These are phyloP conservation scores for Cytospora piceicola DNA, from an alignment of 2,329 filamentous ascomycete genomes.

Conservation along the genomic window DNA sequence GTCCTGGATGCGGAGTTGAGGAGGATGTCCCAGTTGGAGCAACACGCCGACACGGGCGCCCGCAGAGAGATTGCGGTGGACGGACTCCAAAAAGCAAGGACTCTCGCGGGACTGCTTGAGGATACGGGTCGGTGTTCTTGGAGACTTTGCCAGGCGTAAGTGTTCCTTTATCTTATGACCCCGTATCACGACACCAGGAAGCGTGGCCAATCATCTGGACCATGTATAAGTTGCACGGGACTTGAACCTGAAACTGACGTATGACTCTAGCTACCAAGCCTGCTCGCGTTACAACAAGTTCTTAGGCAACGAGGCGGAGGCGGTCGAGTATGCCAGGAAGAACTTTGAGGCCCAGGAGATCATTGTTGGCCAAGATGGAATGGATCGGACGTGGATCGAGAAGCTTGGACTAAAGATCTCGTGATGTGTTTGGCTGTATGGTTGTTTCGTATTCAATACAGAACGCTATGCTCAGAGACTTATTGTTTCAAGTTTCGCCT, in stretches of 20 bases:
- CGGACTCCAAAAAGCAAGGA: neutral
- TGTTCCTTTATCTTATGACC: neutral
- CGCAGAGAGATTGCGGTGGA: neutral
- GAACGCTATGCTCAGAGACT: neutral
- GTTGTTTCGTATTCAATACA: too few relatives aligned
- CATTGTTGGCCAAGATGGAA: conserved; percentile 1
- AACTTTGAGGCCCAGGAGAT: conserved; percentile 2
- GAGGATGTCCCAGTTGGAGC: too few relatives aligned
- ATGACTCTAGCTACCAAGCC: neutral
- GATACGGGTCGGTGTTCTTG: neutral
- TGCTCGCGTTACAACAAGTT: neutral
- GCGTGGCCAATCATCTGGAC: neutral
- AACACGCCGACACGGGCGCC: too few relatives aligned
- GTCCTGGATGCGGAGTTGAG: neutral
- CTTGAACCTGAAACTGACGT: neutral
- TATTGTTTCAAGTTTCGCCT: neutral
- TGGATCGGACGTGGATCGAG: conserved; percentile 6
- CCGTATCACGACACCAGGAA: too few relatives aligned
- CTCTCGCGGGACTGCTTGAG: neutral
- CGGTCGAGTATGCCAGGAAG: neutral
- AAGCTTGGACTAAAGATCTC: neutral
- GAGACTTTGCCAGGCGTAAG: conserved; percentile 11
- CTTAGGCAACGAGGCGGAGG: neutral
- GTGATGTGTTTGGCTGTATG: neutral
- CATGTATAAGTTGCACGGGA: neutral